Base-by-base conservation (phyloP, 129 eudicot species). In the Lactuca sativa region DNA sequence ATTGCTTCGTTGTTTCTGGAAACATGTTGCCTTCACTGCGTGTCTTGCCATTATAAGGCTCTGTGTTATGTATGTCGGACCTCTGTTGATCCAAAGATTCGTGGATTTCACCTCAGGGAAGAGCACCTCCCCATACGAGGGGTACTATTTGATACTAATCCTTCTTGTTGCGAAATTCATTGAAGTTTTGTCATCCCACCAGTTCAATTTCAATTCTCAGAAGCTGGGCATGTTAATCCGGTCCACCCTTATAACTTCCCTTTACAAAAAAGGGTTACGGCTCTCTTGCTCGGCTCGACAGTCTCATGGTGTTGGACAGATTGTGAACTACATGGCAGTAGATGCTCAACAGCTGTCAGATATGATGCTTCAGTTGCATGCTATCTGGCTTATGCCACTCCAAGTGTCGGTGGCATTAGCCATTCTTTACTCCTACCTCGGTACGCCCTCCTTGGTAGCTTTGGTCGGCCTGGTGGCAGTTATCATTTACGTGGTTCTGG, bases 331-430 rank as follows among this genome's bases (percentile, higher is more conserved):
- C 63, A 89, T 92, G 98, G 98, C 90, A 36, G 96, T 92, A 9
- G 98, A 92, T 86, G 96, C 96, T 70, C 98, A 92, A 67, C 98
- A 92, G 68, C 84, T 92, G n/a, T 86, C 93, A 3, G 95, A 92
- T 70, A 89, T 92, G 98, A 92, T 92, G 95, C 83, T 84, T 58
- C 98, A 89, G 61, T 72, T 92, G 31, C 95, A 92, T 69, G 80
- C 78, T 67, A 55, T 92, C 37, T 92, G 98, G 98, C 76, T 84
- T 9, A 83, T 89, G 96, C 98, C 96, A 3, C 59, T 92, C 38
- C 96, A 92, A 81, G 66, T 89, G 10, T 10, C 75, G 1, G 81
- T 89, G 32, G 89, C 96, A 4, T 67, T 92, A 14, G 55, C 40
- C 56, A 84, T 92, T 30, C 91, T 92, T 7, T 89, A 86, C 66